A percentile compares a stretch with the other conserved stretches of the same genome.
These are phyloP conservation scores for Mycena sanguinolenta DNA, from an alignment of 768 basidiomycete species.

Conservation along the genomic window DNA sequence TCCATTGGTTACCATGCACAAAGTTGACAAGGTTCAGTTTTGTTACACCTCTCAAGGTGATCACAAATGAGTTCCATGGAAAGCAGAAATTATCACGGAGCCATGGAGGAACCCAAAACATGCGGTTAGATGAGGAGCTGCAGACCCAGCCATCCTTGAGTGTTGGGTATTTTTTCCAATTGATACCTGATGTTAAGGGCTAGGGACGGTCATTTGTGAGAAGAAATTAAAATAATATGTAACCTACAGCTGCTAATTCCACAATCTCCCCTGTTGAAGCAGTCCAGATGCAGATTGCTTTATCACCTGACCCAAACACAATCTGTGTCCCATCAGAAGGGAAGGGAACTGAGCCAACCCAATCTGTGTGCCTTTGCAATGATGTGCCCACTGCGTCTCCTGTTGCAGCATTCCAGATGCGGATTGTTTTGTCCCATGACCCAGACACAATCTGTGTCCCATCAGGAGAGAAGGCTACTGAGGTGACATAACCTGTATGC, in stretches of 20 bases:
- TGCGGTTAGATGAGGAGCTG: not conserved
- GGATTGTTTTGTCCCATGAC: too few species aligned
- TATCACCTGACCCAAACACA: conserved; percentile 6
- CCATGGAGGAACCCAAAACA: conserved; percentile 6
- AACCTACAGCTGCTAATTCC: not conserved
- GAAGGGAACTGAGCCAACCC: conserved; percentile 20
- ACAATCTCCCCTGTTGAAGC: not conserved
- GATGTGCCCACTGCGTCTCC: too few species aligned
- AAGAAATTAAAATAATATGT: not conserved
- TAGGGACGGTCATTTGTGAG: too few species aligned
- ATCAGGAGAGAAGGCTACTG: too few species aligned
- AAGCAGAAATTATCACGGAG: not conserved
- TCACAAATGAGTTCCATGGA: too few species aligned
- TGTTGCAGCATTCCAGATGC: too few species aligned
- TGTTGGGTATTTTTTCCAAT: conserved; percentile 1
- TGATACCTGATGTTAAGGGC: not conserved
- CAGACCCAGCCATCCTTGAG: conserved; percentile 6
- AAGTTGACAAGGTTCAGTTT: not conserved
- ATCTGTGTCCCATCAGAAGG: conserved; percentile 33
- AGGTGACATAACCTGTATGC: too few species aligned
- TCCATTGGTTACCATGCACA: conserved; percentile 9
- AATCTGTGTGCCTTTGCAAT: conserved; percentile 25
- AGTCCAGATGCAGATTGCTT: too few species aligned
- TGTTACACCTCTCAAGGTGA: not conserved
- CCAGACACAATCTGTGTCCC: too few species aligned